Base-by-base conservation (phyloP, 768 basidiomycete genomes). In the Pulveroboletus ravenelii region DNA sequence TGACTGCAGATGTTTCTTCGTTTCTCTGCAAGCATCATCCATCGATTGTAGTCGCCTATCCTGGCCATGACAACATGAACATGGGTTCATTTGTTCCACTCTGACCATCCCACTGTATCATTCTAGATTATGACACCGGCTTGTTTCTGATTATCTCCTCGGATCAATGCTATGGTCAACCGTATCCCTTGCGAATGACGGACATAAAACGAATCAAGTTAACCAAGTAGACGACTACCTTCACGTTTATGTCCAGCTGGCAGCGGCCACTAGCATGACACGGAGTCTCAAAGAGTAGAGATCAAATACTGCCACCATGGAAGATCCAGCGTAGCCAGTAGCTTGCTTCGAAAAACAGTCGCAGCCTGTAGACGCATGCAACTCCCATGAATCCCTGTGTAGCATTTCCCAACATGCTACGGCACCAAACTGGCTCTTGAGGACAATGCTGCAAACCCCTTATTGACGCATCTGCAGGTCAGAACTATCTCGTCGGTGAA, bases 361-460 rank as follows among this genome's bases (percentile, higher is more conserved):
- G 82, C 81, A 9, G 80, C 81, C 20, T 82, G 77, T 60, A 77
- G 39, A 81, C 78, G 3, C 81, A 79, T 54, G 81, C 80, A n/a
- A 59, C 77, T 50, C 70, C 72, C 1, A 56, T 61, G 13, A 81
- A 78, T 42, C 80, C 20, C 20, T 23, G 20, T 23, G 20, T 23
- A 23, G 20, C 4, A 23, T 23, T 23, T 23, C 20, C 20, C 20
- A 23, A 23, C 20, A 23, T 23, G 20, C 20, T 23, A 23, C 20
- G 4, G 20, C 20, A 23, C 20, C 20, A 23, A 23, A 23, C 20
- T 23, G 20, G 20, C 20, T 23, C 20, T 23, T 23, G 20, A 23
- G 20, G 20, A 23, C 20, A 23, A 23, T 23, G 20, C 20, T 23
- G 20, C 4, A 6, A 27, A 6, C 25, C 6, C 6, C 4, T 46